Conservation (phyloP, 2,329 filamentous ascomycete species). For the Fusarium nanum region DNA sequence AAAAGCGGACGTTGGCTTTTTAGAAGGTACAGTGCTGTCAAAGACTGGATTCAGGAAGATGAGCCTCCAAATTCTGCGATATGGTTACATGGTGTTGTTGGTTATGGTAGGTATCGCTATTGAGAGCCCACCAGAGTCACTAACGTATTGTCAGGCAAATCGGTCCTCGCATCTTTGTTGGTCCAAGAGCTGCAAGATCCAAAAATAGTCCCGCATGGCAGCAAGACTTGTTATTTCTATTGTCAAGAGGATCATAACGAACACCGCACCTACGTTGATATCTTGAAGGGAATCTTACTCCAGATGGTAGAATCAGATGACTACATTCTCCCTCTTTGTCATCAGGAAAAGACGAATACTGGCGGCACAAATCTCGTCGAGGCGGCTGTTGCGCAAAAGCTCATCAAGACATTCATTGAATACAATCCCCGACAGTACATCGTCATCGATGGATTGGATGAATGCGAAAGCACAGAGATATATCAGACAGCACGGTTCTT, state of each 20-base stretch:
- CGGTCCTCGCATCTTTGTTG: background rate
- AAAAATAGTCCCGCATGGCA: background rate
- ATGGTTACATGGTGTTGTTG: slow-evolving; percentile 3
- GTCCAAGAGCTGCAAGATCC: background rate
- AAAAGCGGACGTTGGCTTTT: slow-evolving; percentile 11
- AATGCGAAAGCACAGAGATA: background rate
- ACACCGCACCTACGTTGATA: background rate
- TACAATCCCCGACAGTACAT: slow-evolving; percentile 2
- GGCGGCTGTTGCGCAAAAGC: background rate
- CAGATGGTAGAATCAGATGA: slow-evolving; percentile 9
- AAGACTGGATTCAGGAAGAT: slow-evolving; percentile 11
- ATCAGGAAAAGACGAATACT: background rate
- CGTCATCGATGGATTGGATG: background rate
- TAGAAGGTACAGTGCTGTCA: background rate
- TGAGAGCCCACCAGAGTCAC: rapidly evolving
- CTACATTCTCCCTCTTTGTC: background rate
- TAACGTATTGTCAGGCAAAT: background rate
- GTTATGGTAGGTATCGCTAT: background rate
- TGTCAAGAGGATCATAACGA: slow-evolving; percentile 4
- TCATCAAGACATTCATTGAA: slow-evolving; percentile 1
- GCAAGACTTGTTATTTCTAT: slow-evolving; percentile 8
- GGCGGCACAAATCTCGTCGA: background rate
- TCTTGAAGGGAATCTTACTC: background rate
- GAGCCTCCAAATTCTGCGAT: slow-evolving; percentile 1
- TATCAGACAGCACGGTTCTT: background rate